Base-by-base conservation (phyloP, 1,139 yeast species). In the Lodderomyces beijingensis region DNA sequence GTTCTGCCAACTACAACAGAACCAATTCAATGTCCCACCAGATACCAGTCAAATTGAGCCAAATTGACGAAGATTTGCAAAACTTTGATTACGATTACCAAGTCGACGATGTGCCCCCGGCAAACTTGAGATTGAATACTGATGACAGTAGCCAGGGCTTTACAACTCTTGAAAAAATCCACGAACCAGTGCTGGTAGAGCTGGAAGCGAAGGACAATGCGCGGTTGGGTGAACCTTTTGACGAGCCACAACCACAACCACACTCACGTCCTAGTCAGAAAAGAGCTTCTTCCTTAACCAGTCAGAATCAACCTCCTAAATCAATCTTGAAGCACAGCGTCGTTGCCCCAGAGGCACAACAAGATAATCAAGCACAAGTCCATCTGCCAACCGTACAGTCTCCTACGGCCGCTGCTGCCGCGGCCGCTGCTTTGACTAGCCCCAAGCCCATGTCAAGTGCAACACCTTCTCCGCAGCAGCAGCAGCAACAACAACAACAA, bases 21-120 rank as follows among this genome's bases (percentile, higher is more conserved):
- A 42, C 43, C 19, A 51, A 46, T 23, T 54, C 62, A n/a, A 30
- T 55, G 13, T 19, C 31, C 3, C 44, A 40, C 31, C 36, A 44
- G 6, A 23, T 23, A 10, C 39, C 45, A 17, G 43, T 43, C 9
- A 66, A 60, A 38, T 51, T 68, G 32, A 47, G 51, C 22, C 66
- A 65, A 44, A 68, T 68, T 25, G 74, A 68, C 16, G 74, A 68
- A 42, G 70, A 65, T 33, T 53, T 68, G 32, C 65, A 56, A 26
- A 71, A 62, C 38, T 68, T 68, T 39, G 74, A 68, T 27, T 68
- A 65, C 37, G 61, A 62, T 36, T 67, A 66, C 36, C 58, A 59
- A 34, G 39, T 59, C 20, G 65, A 60, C 36, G 36, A 35, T 26
- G 30, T 42, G 16, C 21, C 21, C 10, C 9, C 7, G 21, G 7